Percentiles rank a stretch among this genome's conserved stretches.
Conservation (phyloP, 768 basidiomycete genomes). For the Trametes maxima region DNA sequence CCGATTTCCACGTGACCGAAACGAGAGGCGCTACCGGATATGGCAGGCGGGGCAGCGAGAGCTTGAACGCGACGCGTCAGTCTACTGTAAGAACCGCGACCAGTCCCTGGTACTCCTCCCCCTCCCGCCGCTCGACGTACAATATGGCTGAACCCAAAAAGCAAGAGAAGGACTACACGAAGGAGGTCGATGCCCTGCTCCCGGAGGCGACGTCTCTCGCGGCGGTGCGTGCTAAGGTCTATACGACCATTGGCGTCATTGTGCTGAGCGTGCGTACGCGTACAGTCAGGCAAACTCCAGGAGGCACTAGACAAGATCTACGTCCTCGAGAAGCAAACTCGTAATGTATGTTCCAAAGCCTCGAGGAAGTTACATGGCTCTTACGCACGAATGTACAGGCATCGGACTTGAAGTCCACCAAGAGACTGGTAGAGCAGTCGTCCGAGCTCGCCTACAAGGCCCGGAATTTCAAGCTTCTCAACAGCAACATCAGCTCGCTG, state of each 20-base stretch:
- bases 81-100: slow-evolving; percentile 26
- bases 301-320: slow-evolving; percentile 90
- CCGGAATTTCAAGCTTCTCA: slow-evolving; percentile 69
- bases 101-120: slow-evolving; percentile 19
- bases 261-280: slow-evolving; percentile 18
- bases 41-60: slow-evolving; percentile 23
- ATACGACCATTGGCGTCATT: slow-evolving; percentile 3
- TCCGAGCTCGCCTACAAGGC: slow-evolving; percentile 73
- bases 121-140: slow-evolving; percentile 39
- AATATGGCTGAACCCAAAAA: slow-evolving; percentile 82
- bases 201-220: slow-evolving; percentile 67
- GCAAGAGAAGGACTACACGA: slow-evolving; percentile 84
- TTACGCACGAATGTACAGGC: slow-evolving; percentile 54
- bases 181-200: slow-evolving; percentile 77
- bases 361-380: background rate
- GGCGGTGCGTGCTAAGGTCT: slow-evolving; percentile 53
- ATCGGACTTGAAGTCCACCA: slow-evolving; percentile 91
- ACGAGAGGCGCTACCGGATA: slow-evolving; percentile 12
- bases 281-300: slow-evolving; percentile 77
- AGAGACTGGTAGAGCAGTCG: slow-evolving; percentile 76
- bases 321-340: slow-evolving; percentile 89
- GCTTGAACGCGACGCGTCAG: slow-evolving; percentile 40
- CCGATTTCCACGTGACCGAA: slow-evolving; percentile 19
- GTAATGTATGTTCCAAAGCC: slow-evolving; percentile 67
- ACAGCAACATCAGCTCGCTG: slow-evolving; percentile 65